Conservation (phyloP, 164 flowering plant genomes). For the Platanus orientalis region DNA sequence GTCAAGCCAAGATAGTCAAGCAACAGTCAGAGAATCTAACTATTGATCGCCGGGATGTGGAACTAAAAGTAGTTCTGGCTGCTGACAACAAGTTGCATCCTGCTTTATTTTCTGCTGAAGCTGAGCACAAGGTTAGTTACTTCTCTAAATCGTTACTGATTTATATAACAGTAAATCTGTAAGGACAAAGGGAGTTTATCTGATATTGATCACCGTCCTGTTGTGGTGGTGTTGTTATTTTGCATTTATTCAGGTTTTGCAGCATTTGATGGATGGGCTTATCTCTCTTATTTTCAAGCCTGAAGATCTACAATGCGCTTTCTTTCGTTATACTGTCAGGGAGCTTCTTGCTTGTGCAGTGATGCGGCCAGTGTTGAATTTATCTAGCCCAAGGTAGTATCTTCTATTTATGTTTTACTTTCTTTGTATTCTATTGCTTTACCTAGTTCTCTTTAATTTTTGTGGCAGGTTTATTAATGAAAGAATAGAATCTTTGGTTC, state of each 20-base stretch:
- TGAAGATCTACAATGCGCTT: conserved; percentile 82
- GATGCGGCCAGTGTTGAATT: conserved; percentile 85
- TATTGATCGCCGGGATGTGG: conserved; percentile 52
- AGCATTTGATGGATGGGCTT: conserved; percentile 84
- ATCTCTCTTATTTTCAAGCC: conserved; percentile 65
- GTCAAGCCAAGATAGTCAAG: conserved; percentile 60
- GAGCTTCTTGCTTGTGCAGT: conserved; percentile 98
- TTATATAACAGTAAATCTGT: background rate
- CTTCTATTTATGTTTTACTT: conserved; percentile 4
- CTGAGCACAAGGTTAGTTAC: conserved; percentile 84
- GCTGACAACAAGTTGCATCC: conserved; percentile 92
- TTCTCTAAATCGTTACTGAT: background rate
- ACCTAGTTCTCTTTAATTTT: conserved; percentile 12
- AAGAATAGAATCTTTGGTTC: conserved; percentile 64
- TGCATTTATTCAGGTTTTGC: conserved; percentile 65
- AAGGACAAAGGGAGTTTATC: conserved; percentile 5
- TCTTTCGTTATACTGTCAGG: conserved; percentile 62
- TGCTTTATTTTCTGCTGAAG: conserved; percentile 84
- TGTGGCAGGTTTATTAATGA: conserved; percentile 88
- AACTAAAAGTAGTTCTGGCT: conserved; percentile 56
- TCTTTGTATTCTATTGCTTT: conserved; percentile 13
- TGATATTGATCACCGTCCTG: background rate
- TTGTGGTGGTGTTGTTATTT: conserved; percentile 4
- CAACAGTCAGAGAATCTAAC: conserved; percentile 33
- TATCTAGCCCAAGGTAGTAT: conserved; percentile 77